Evolutionary conservation across 2,329 filamentous ascomycete genomes (phyloP), one percentile per base, ranked within the genome.

Genomic region (Dendrostoma leiphaemia): DNA sequence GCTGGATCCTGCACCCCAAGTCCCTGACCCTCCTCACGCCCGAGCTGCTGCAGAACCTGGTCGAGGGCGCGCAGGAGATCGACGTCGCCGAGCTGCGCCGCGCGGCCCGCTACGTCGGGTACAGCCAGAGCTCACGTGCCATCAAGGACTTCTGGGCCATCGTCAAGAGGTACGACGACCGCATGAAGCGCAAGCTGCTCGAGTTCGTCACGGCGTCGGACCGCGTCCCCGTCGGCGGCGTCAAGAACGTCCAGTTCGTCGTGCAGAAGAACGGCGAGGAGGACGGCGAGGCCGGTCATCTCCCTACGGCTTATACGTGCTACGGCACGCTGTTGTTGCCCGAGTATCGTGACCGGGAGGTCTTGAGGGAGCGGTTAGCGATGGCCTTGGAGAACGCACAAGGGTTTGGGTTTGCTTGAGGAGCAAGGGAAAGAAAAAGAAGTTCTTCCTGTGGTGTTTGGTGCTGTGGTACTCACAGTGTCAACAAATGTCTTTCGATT

Each of bases 141-240:
- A 84, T 99, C 38, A 74, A 77, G 23, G 83, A 89, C 61, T 97
- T 99, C 68, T 99, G 94, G 94, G 78, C 78, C 12, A 80, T 97
- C 7, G 88, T 96, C 1, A 81, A 81, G 60, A 70, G 68, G 32
- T 94, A 83, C 65, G 79, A 84, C 56, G 78, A 86, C 15, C 77
- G 81, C 41, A 88, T 92, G 77, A 88, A 88, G 70, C 82, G 85
- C 49, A 84, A 83, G 63, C 74, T 99, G 31, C 78, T 99, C 29
- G 91, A 97, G 68, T 99, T 99, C 65, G 92, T 99, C 28, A 99
- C 94, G 13, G 93, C 93, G 0, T 93, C 87, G 63, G 92, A 97
- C 65, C 82, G 94, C 2, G 83, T 97, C 2, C 94, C 94, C 0
- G 89, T 96, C 0, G 91, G 90, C 19, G 94, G 94, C 3, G 84